phyloP scores from a whole-genome alignment of 768 basidiomycete species.

The Russula olivacea region DNA sequence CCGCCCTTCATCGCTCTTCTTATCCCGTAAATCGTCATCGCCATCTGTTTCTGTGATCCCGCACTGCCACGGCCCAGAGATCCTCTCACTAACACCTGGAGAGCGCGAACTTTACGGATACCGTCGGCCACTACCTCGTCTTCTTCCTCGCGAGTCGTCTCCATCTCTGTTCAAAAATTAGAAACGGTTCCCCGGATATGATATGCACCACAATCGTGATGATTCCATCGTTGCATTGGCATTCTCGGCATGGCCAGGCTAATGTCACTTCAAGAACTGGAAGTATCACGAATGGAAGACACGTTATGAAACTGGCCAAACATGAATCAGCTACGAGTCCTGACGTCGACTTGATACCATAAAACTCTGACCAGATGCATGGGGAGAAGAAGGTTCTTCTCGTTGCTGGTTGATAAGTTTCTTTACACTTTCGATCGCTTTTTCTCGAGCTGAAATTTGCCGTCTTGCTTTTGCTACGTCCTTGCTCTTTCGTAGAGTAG shows the following conservation, averaged over 20 bases:
- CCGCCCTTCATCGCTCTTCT: neutral
- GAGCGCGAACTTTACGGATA: constrained; percentile 79
- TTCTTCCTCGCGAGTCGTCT: constrained; percentile 80
- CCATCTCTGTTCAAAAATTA: neutral
- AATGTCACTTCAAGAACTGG: neutral
- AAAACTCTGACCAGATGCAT: neutral
- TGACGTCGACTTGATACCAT: neutral
- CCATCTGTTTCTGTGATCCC: constrained; percentile 87
- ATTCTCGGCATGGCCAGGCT: neutral
- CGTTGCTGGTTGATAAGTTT: constrained; percentile 42
- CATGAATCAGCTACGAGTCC: neutral
- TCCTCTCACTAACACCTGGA: constrained; percentile 66
- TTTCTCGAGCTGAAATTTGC: constrained; percentile 63
- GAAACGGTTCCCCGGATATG: neutral
- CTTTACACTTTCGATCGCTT: constrained; percentile 59
- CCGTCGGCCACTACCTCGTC: constrained; percentile 75
- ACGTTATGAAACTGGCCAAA: neutral
- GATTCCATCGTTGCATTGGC: neutral
- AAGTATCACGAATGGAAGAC: neutral
- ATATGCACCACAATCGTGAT: neutral
- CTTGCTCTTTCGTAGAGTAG: constrained; percentile 32
- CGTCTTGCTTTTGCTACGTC: constrained; percentile 62
- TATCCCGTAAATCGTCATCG: constrained; percentile 59
- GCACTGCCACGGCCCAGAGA: constrained; percentile 50
- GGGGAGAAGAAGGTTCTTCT: neutral